Percentiles rank a stretch among this genome's conserved stretches.
These are phyloP conservation scores for Chytriomyces sp. DNA, from an alignment of 192 early-diverging fungal genomes.

Conservation along the genomic window DNA sequence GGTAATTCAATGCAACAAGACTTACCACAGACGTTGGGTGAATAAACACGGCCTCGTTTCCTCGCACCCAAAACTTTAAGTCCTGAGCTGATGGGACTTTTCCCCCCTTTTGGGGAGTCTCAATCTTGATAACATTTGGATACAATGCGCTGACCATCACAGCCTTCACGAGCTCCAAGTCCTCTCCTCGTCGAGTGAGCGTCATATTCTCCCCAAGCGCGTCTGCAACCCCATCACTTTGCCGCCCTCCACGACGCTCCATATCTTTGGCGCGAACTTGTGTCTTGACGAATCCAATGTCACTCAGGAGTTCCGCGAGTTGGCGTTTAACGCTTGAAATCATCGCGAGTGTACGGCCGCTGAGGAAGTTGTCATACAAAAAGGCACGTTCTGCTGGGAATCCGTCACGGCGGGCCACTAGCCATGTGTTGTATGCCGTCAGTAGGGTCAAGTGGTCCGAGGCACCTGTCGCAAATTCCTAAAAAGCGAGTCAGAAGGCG, in stretches of 20 bases:
- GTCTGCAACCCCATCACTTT: slow-evolving; percentile 37
- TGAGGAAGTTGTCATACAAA: slow-evolving; percentile 46
- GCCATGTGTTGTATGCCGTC: slow-evolving; percentile 48
- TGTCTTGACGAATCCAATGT: slow-evolving; percentile 45
- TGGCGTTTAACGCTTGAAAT: slow-evolving; percentile 49
- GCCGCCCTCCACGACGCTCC: slow-evolving; percentile 35
- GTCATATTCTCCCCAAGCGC: slow-evolving; percentile 24
- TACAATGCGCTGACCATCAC: slow-evolving; percentile 40
- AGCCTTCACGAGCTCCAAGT: slow-evolving; percentile 42
- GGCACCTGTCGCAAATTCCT: slow-evolving; percentile 36
- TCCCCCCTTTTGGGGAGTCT: slow-evolving; percentile 64
- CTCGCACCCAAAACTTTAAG: slow-evolving; percentile 21
- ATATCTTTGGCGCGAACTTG: slow-evolving; percentile 31
- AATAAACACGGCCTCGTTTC: slow-evolving; percentile 42
- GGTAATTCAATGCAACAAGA: background rate
- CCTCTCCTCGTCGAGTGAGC: slow-evolving; percentile 12
- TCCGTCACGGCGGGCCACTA: slow-evolving; percentile 28
- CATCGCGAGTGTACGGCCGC: slow-evolving; percentile 36
- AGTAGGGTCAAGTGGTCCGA: slow-evolving; percentile 52
- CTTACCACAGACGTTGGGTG: slow-evolving; percentile 45
- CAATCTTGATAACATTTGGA: slow-evolving; percentile 61
- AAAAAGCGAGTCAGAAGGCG: background rate
- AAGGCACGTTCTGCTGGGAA: slow-evolving; percentile 35
- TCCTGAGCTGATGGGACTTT: slow-evolving; percentile 60
- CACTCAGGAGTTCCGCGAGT: slow-evolving; percentile 44